A percentile compares a stretch with the other conserved stretches of the same genome.
Evolutionary conservation across 768 basidiomycete genomes (phyloP).

Genomic region (Leccinum longicurvipes): DNA sequence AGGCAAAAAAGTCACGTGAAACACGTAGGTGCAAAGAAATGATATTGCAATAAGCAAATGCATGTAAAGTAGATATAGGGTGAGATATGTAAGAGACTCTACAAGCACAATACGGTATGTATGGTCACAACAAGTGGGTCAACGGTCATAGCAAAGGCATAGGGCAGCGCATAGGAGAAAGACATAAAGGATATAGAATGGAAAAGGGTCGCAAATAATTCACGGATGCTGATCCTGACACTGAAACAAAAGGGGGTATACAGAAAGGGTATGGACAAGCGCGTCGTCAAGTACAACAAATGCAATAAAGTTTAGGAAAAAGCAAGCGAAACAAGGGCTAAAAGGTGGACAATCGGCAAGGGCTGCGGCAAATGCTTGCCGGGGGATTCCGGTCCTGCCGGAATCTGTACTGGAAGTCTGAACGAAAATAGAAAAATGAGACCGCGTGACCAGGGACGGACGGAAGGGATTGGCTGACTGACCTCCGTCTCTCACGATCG

Average conservation of each 20-base stretch:
- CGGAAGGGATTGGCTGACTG: slow-evolving; percentile 1
- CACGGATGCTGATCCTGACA: not conserved
- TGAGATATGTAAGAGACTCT: slow-evolving; percentile 13
- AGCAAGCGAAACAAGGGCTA: slow-evolving; percentile 20
- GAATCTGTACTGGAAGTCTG: slow-evolving; percentile 67
- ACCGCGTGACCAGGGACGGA: not conserved
- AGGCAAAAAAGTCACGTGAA: not conserved
- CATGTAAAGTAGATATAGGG: slow-evolving; percentile 20
- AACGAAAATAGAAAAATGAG: not conserved
- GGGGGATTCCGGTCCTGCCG: slow-evolving; percentile 47
- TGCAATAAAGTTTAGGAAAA: slow-evolving; percentile 16
- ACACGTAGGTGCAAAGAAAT: not conserved
- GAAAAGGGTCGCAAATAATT: not conserved
- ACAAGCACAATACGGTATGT: slow-evolving; percentile 24
- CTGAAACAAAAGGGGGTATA: slow-evolving; percentile 4
- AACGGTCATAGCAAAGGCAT: slow-evolving; percentile 15
- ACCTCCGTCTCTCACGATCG: slow-evolving; percentile 62
- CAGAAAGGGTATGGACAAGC: slow-evolving; percentile 16
- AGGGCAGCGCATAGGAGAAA: slow-evolving; percentile 12
- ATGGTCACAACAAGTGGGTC: slow-evolving; percentile 9
- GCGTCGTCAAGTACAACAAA: slow-evolving; percentile 22
- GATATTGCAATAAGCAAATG: slow-evolving; percentile 12
- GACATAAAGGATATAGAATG: slow-evolving; percentile 21
- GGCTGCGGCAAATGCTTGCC: slow-evolving; percentile 41
- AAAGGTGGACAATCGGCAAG: slow-evolving; percentile 61